Evolutionary conservation across 352 stramenopile species (phyloP).

Genomic region (Thraustotheca clavata): DNA sequence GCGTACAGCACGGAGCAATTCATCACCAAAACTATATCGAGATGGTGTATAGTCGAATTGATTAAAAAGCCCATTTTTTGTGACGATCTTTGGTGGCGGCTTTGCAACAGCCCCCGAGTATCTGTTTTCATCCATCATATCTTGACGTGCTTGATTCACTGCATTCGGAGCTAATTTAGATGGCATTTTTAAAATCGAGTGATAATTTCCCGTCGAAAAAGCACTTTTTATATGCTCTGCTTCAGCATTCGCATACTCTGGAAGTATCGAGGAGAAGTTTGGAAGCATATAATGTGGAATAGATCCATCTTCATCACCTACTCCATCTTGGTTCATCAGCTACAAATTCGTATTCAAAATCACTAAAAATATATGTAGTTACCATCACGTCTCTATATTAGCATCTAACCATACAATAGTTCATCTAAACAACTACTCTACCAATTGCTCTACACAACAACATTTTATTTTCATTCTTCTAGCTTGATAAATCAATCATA

Average conservation of each 20-base stretch:
- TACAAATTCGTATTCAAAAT: no score
- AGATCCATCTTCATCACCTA: conserved; percentile 4
- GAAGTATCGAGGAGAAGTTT: conserved; percentile 73
- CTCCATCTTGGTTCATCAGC: conserved; percentile 17
- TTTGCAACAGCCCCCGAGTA: neutral
- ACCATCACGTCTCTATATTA: no score
- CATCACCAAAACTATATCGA: conserved; percentile 48
- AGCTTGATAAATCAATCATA: no score
- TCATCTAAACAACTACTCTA: no score
- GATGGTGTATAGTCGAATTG: conserved; percentile 72
- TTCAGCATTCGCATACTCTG: conserved; percentile 71
- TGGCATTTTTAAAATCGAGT: conserved; percentile 60
- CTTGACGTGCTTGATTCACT: conserved; percentile 54
- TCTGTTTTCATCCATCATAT: conserved; percentile 74
- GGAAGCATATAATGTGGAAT: conserved; percentile 73
- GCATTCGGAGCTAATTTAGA: conserved; percentile 38
- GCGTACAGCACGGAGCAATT: conserved; percentile 35
- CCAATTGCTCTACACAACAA: no score
- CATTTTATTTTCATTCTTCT: no score
- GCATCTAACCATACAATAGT: no score
- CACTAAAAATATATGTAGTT: no score
- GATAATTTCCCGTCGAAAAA: conserved; percentile 56
- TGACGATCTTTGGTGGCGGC: conserved; percentile 34
- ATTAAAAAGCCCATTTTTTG: conserved; percentile 64
- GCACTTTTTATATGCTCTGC: conserved; percentile 65